A percentile compares a stretch with the other conserved stretches of the same genome.
phyloP scores from a whole-genome alignment of 768 basidiomycete genomes.

The Amanita exitialis region DNA sequence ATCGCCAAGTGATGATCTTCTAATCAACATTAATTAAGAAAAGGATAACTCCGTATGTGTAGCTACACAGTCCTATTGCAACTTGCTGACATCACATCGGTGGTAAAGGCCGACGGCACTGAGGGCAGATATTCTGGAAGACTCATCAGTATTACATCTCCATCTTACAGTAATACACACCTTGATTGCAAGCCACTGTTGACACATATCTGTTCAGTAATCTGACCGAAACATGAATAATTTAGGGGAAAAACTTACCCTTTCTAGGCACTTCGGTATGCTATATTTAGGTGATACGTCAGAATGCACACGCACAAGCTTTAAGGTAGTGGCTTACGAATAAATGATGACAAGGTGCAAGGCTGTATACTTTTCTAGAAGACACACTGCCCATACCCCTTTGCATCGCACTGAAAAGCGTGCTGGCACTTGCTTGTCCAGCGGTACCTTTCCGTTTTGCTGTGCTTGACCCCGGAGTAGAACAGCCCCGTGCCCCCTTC shows the following conservation, averaged over 20 bases:
- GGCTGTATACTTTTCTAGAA: conserved; percentile 62
- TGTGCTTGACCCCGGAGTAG: conserved; percentile 5
- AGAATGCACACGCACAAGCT: background rate
- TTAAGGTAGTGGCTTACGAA: conserved; percentile 46
- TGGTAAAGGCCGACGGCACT: conserved; percentile 77
- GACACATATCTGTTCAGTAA: conserved; percentile 10
- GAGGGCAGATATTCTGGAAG: conserved; percentile 79
- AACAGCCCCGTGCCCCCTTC: conserved; percentile 17
- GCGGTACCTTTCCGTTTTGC: conserved; percentile 16
- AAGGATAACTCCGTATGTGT: background rate
- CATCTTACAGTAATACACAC: conserved; percentile 18
- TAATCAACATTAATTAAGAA: background rate
- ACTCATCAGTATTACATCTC: background rate
- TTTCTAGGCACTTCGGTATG: conserved; percentile 84
- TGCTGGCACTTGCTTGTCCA: conserved; percentile 17
- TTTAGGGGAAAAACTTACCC: conserved; percentile 28
- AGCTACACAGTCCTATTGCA: no score
- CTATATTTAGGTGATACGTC: conserved; percentile 22
- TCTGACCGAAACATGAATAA: background rate
- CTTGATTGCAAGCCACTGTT: conserved; percentile 70
- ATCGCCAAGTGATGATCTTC: background rate
- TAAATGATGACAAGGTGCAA: conserved; percentile 84
- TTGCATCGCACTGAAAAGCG: conserved; percentile 34
- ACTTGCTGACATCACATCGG: conserved; percentile 40
- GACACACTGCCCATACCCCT: conserved; percentile 32